Evolutionary conservation across 140 eudicot species (phyloP), one percentile per base, ranked within the genome.

Genomic region (Cichorium intybus): DNA sequence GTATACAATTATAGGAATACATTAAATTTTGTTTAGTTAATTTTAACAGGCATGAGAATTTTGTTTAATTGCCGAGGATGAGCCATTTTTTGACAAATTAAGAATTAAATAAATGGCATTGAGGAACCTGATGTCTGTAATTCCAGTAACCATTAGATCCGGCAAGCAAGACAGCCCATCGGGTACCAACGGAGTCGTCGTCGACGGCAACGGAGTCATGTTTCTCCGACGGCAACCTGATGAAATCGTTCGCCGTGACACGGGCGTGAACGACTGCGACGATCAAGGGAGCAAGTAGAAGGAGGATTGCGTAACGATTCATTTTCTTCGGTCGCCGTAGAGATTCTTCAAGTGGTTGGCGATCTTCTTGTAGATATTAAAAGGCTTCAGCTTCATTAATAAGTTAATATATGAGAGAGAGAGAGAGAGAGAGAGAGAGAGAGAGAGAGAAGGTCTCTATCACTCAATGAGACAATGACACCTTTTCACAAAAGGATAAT

Each of bases 61-160:
- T 21, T 7, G 26, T 34, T 28, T 56, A 43, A 5, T 28, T 35
- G 16, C 24, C 16, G 20, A n/a, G 20, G 46, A 62, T 20, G 28
- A 62, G 8, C 35, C 71, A 31, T 6, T 1, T 11, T 15, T 8
- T 27, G 4, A 18, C 3, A 17, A 63, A 43, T 4, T 21, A 24
- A 21, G 12, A 39, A 51, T 17, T 6, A 20, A 28, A 26, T 43
- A 55, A 7, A 45, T 65, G 11, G 45, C 4, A 10, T 56, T 24
- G 47, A 54, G 14, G 0, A 16, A 92, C 95, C 95, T 92, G 96
- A 67, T 92, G 99, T 54, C 99, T 53, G 74, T 92, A 92, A 75
- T 88, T 92, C 84, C 86, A 78, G 79, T 85, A 88, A 14, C 95
- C 99, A 45, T 82, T 81, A 6, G 99, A 92, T 34, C 99, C 99